Evolutionary conservation across 768 basidiomycete genomes (phyloP).

Genomic region (Serendipita sp.): DNA sequence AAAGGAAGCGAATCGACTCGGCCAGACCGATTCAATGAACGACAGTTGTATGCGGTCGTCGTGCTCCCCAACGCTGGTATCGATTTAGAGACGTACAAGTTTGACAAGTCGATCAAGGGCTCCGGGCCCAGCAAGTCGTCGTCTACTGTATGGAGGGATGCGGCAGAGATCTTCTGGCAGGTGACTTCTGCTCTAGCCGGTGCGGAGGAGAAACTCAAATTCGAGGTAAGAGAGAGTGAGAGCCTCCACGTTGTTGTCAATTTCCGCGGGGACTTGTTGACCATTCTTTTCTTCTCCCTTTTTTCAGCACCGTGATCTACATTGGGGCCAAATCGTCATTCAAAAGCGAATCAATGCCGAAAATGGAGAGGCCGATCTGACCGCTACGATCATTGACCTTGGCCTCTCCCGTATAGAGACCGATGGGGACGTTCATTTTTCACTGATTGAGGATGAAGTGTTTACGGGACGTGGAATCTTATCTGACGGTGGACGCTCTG

Average conservation of each 20-base stretch:
- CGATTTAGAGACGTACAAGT: conserved; percentile 77
- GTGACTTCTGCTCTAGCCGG: conserved; percentile 58
- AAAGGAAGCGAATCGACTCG: conserved; percentile 73
- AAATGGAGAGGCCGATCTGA: conserved; percentile 21
- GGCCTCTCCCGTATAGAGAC: conserved; percentile 78
- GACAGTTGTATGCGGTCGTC: conserved; percentile 79
- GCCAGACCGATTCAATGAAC: conserved; percentile 62
- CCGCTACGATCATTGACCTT: conserved; percentile 83
- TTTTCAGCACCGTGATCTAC: conserved; percentile 88
- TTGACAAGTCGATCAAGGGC: conserved; percentile 20
- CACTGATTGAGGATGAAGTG: conserved; percentile 72
- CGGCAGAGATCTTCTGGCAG: conserved; percentile 84
- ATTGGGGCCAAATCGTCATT: conserved; percentile 92
- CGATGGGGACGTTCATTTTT: conserved; percentile 46
- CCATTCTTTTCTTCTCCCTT: too few species aligned
- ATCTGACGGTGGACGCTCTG: conserved; percentile 17
- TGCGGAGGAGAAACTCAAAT: conserved; percentile 66
- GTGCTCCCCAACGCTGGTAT: conserved; percentile 80
- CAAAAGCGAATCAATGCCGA: conserved; percentile 28
- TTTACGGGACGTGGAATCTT: conserved; percentile 26
- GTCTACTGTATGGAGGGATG: conserved; percentile 58
- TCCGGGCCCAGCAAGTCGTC: conserved; percentile 20
- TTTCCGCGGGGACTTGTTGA: too few species aligned
- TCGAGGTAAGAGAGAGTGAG: conserved; percentile 86
- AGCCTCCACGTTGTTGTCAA: too few species aligned